Percentiles rank a stretch among this genome's conserved stretches.
phyloP scores from a whole-genome alignment of 805 yeast genomes.

The Candida methanosorbosa region DNA sequence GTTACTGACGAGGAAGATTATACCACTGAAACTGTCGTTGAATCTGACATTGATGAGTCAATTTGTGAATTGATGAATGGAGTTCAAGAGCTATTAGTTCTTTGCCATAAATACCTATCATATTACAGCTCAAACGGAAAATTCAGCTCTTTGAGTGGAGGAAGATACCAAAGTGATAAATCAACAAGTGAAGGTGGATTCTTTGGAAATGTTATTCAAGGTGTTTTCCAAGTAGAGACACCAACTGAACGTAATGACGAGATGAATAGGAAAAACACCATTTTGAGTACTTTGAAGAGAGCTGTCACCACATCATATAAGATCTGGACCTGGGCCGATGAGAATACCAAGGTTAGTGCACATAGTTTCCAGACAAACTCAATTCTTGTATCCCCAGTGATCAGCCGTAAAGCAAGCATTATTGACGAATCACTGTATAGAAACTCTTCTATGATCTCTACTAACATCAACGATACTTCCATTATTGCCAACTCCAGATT shows the following conservation, averaged over 20 bases:
- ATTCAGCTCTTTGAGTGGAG: slow-evolving; percentile 1
- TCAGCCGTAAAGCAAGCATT: neutral
- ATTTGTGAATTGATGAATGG: slow-evolving; percentile 43
- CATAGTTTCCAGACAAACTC: neutral
- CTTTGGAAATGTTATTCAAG: slow-evolving; percentile 63
- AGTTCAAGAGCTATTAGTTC: slow-evolving; percentile 53
- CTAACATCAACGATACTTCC: neutral
- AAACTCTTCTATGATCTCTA: neutral
- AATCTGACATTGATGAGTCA: slow-evolving; percentile 33
- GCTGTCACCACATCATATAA: slow-evolving; percentile 45
- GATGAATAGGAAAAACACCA: slow-evolving; percentile 43
- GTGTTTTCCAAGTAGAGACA: slow-evolving; percentile 69
- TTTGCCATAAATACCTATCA: slow-evolving; percentile 45
- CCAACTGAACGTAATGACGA: slow-evolving; percentile 43
- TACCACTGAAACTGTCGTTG: slow-evolving; percentile 6
- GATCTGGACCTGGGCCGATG: slow-evolving; percentile 69
- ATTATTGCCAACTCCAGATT: slow-evolving; percentile 5
- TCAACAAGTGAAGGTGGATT: slow-evolving; percentile 36
- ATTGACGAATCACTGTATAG: neutral
- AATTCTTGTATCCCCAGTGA: neutral
- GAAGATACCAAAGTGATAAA: slow-evolving; percentile 2
- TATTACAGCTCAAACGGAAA: slow-evolving; percentile 8
- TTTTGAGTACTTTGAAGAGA: slow-evolving; percentile 56
- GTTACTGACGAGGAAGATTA: slow-evolving; percentile 3
- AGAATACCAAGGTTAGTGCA: slow-evolving; percentile 15